Evolutionary conservation across 108 stramenopile genomes (phyloP).

Genomic region (Mediolabrus comicus): DNA sequence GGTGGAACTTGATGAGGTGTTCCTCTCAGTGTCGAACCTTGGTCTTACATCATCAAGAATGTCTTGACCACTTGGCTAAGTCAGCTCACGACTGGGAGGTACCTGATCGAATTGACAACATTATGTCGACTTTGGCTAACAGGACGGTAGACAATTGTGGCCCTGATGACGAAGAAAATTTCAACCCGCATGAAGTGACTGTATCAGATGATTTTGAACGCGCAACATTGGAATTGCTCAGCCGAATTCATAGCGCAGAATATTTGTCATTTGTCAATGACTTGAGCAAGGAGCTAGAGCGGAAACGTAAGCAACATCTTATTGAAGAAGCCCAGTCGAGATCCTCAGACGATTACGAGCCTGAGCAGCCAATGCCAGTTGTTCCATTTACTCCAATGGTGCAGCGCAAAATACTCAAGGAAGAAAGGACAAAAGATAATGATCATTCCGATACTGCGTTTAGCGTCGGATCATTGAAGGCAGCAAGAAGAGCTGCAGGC

Average conservation of each 20-base stretch:
- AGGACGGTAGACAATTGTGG: constrained; percentile 26
- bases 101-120: constrained; percentile 74
- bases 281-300: constrained; percentile 81
- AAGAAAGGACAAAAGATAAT: constrained; percentile 57
- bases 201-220: constrained; percentile 84
- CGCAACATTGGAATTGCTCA: constrained; percentile 84
- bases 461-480: constrained; percentile 83
- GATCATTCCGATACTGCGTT: constrained; percentile 87
- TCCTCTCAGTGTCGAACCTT: constrained; percentile 77
- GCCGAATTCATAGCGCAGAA: constrained; percentile 86
- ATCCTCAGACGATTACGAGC: neutral
- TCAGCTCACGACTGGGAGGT: constrained; percentile 85
- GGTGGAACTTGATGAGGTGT: constrained; percentile 54
- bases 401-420: constrained; percentile 74
- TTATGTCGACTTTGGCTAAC: constrained; percentile 61
- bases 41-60: constrained; percentile 90
- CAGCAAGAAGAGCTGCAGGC: constrained; percentile 88
- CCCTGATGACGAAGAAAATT: constrained; percentile 34
- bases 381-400: constrained; percentile 88
- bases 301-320: constrained; percentile 48
- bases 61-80: constrained; percentile 81
- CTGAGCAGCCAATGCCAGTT: constrained; percentile 42
- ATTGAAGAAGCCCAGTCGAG: constrained; percentile 31
- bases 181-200: constrained; percentile 69
- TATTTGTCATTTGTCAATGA: constrained; percentile 88